Percentiles rank a stretch among this genome's conserved stretches.
These are phyloP conservation scores for Xylaria sp. DNA, from an alignment of 2,329 filamentous ascomycete genomes.

Conservation along the genomic window DNA sequence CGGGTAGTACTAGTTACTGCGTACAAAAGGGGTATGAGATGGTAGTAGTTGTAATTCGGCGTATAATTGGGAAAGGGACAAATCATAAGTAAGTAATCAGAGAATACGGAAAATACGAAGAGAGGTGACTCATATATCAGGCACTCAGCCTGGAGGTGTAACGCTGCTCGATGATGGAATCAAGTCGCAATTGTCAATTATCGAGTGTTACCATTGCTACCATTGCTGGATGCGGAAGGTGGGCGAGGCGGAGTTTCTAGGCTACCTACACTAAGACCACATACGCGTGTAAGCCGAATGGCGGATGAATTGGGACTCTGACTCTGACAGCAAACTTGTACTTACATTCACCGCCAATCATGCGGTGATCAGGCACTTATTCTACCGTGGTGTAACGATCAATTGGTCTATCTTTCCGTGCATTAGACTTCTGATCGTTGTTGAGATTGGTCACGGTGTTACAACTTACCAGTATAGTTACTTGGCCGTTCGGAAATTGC, in stretches of 20 bases:
- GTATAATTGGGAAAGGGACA: background rate
- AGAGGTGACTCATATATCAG: conserved; percentile 10
- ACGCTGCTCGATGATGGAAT: background rate
- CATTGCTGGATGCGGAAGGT: conserved; percentile 29
- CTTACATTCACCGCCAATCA: conserved; percentile 32
- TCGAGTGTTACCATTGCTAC: conserved; percentile 8
- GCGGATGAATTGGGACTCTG: conserved; percentile 3
- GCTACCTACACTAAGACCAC: background rate
- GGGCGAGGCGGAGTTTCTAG: conserved; percentile 16
- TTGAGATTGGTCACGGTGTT: background rate
- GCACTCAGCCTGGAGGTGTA: background rate
- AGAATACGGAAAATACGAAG: conserved; percentile 8
- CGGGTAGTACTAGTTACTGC: background rate
- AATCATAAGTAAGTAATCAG: too few species aligned
- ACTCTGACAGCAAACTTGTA: conserved; percentile 13
- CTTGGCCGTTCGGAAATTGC: background rate
- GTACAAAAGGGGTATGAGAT: background rate
- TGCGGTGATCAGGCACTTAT: background rate
- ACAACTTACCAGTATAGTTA: too few species aligned
- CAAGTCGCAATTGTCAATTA: conserved; percentile 6
- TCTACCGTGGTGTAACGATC: background rate
- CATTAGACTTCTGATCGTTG: background rate
- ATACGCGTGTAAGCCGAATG: background rate
- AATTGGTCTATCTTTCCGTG: background rate
- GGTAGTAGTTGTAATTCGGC: background rate